These are phyloP conservation scores for Epichloe bromicola DNA, from an alignment of 2,329 filamentous ascomycete genomes.

Conservation along the genomic window DNA sequence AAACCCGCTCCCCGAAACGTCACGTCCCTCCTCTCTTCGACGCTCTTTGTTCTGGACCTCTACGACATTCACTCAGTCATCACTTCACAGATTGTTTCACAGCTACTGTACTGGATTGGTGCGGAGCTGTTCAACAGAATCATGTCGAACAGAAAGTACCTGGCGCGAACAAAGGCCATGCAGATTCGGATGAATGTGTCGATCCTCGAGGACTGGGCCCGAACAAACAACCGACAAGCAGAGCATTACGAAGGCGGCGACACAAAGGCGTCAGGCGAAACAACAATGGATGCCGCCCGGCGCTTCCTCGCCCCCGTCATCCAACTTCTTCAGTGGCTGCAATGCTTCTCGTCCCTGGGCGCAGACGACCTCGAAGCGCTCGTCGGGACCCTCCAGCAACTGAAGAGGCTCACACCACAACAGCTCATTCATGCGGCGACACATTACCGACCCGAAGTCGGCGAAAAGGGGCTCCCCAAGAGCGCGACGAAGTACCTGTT, in stretches of 20 bases:
- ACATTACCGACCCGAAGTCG: constrained; percentile 88
- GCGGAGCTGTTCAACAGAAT: constrained; percentile 96
- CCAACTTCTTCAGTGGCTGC: constrained; percentile 91
- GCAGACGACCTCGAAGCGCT: constrained; percentile 77
- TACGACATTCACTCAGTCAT: constrained; percentile 99
- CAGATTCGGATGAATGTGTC: constrained; percentile 99
- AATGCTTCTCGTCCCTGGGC: constrained; percentile 89
- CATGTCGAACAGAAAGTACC: constrained; percentile 89
- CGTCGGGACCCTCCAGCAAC: constrained; percentile 76
- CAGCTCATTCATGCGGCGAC: constrained; percentile 87
- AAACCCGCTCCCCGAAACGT: constrained; percentile 91
- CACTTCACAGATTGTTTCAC: constrained; percentile 77
- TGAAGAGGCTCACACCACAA: constrained; percentile 71
- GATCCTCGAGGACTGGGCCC: constrained; percentile 87
- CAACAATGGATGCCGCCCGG: constrained; percentile 70
- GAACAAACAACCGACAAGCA: constrained; percentile 81
- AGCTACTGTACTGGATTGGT: constrained; percentile 91
- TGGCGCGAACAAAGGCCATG: constrained; percentile 96
- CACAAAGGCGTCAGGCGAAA: constrained; percentile 72
- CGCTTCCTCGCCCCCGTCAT: constrained; percentile 82
- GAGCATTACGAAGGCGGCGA: constrained; percentile 94
- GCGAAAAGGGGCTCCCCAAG: constrained; percentile 84
- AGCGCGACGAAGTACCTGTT: constrained; percentile 77
- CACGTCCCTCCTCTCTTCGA: constrained; percentile 87
- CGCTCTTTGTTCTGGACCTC: constrained; percentile 91